Evolutionary conservation across 345 rosid genomes (phyloP), one percentile per base, ranked within the genome.

Genomic region (Eutrema yunnanense): DNA sequence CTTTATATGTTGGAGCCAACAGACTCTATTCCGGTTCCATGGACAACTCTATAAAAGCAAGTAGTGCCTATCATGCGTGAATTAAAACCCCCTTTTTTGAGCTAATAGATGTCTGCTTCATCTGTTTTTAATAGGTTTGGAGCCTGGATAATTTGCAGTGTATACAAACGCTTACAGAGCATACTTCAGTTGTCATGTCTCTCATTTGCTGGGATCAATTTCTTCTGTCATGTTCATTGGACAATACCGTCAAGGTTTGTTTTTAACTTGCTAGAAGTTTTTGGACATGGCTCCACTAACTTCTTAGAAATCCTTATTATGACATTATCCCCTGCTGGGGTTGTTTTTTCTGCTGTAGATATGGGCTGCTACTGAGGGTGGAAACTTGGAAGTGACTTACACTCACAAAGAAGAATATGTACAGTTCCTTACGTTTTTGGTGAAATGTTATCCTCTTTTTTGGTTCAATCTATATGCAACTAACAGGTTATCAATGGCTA

Each of bases 181-280:
- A 96, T 76, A 81, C 88, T 51, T 77, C 89, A 60, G 96, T 96
- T n/a, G 97, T 96, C 51, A 96, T 87, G 98, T 96, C 98, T 54
- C 87, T 95, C 76, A 96, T 95, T 70, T 95, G 98, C 83, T 95
- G 98, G 99, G 99, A 95, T 65, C 98, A 92, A 62, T 96, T 92
- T 80, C 98, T 96, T 80, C 78, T 92, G 65, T 96, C 98, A 43
- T 86, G 99, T 67, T 96, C 99, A 60, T 76, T 96, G 77, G 99
- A 96, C 80, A 72, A 92, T 76, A 90, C 97, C 64, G 76, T 92
- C 77, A 96, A 92, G 94, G 68, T 38, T 50, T 2, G 38, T 16
- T 36, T 27, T 61, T 54, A 73, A 56, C 14, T 57, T 3, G 5
- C 49, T 44, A 6, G 6, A 54, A 29, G 48, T n/a, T 29, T 50